phyloP scores from a whole-genome alignment of 176 grass and related monocot genomes.

The Rhynchospora tenuis region DNA sequence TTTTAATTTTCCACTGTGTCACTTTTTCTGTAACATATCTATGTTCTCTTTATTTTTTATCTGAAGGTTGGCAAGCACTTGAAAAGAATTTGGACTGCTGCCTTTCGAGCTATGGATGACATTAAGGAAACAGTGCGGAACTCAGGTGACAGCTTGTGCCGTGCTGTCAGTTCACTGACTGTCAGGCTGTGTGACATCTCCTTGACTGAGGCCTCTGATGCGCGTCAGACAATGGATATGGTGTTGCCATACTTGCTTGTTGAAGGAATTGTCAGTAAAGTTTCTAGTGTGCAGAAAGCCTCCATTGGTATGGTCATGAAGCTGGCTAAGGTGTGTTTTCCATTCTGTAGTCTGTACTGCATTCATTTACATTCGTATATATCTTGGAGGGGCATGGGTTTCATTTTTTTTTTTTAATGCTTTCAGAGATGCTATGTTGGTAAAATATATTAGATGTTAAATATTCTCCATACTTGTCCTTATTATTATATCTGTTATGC shows the following conservation, averaged over 20 bases:
- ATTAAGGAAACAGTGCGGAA: conserved; percentile 98
- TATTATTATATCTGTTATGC: neutral
- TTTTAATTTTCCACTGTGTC: neutral
- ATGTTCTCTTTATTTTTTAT: conserved; percentile 27
- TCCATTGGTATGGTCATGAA: conserved; percentile 93
- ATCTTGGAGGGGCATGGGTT: neutral
- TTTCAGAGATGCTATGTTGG: neutral
- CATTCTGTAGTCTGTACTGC: neutral
- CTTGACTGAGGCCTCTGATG: conserved; percentile 70
- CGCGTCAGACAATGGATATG: conserved; percentile 81
- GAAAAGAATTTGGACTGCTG: conserved; percentile 76
- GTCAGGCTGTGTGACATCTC: conserved; percentile 76
- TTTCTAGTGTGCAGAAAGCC: conserved; percentile 84
- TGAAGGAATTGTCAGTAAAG: conserved; percentile 97
- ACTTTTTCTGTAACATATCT: neutral
- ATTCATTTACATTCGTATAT: conserved; percentile 1
- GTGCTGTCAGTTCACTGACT: conserved; percentile 80
- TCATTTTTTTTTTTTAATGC: neutral
- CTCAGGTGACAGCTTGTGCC: conserved; percentile 87
- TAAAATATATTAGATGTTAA: neutral
- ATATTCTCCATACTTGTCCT: neutral
- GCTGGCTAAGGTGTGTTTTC: conserved; percentile 71
- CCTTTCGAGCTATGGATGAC: conserved; percentile 96
- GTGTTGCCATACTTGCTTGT: conserved; percentile 84
- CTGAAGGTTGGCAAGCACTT: conserved; percentile 78